A percentile compares a stretch with the other conserved stretches of the same genome.
Conservation (phyloP, 2,329 filamentous ascomycete genomes). For the Colletotrichum brevisporum region DNA sequence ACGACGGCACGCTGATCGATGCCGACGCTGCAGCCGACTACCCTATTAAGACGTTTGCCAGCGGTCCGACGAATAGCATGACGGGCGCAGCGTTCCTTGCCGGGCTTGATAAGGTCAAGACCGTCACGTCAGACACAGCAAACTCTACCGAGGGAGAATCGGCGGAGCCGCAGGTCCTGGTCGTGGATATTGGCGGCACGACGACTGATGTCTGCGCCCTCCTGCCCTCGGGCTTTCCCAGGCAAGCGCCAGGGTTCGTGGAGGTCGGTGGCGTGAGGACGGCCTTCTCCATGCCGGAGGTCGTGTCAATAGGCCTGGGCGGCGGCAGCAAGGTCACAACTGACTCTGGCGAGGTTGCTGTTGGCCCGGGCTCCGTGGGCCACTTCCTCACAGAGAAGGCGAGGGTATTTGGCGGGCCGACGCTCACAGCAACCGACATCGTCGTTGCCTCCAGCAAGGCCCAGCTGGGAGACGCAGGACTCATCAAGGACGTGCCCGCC, state of each 20-base stretch:
- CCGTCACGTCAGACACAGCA: neutral
- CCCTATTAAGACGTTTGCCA: conserved; percentile 68
- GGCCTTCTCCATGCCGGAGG: conserved; percentile 70
- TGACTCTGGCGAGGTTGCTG: conserved; percentile 48
- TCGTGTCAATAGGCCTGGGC: conserved; percentile 69
- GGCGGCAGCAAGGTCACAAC: conserved; percentile 60
- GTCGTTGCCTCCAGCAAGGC: conserved; percentile 55
- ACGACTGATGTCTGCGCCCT: conserved; percentile 73
- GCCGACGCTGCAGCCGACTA: conserved; percentile 61
- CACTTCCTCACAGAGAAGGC: conserved; percentile 63
- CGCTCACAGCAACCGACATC: conserved; percentile 68
- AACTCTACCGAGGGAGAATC: conserved; percentile 13
- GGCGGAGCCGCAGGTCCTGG: conserved; percentile 55
- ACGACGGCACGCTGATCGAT: conserved; percentile 67
- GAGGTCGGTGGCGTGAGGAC: conserved; percentile 71
- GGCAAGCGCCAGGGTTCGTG: conserved; percentile 71
- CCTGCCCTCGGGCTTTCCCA: conserved; percentile 70
- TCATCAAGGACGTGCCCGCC: conserved; percentile 47
- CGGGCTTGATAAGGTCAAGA: conserved; percentile 54
- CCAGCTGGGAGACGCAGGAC: conserved; percentile 48
- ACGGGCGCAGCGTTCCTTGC: conserved; percentile 68
- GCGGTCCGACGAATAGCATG: conserved; percentile 68
- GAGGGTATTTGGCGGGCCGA: conserved; percentile 66
- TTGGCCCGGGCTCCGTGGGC: conserved; percentile 72
- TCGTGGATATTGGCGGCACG: conserved; percentile 73